Percentiles rank a stretch among this genome's conserved stretches.
Conservation (phyloP, 345 rosid genomes). For the Punica granatum region DNA sequence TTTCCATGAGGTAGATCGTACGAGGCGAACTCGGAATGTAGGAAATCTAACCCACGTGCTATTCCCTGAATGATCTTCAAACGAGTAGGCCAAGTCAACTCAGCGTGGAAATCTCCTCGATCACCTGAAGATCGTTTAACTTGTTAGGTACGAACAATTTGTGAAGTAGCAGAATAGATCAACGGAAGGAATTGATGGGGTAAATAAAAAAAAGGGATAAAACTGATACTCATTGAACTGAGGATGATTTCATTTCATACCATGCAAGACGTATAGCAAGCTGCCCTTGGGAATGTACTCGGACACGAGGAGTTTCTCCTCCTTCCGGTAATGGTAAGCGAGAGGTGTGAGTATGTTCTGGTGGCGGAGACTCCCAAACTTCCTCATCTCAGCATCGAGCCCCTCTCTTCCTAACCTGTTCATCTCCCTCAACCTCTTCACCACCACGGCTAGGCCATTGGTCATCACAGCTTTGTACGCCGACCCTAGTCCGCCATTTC, state of each 20-base stretch:
- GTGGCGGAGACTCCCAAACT: slow-evolving; percentile 54
- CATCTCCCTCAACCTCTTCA: slow-evolving; percentile 82
- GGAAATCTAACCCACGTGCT: slow-evolving; percentile 48
- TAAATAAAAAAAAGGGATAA: no score
- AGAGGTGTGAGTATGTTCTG: slow-evolving; percentile 62
- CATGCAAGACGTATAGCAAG: slow-evolving; percentile 67
- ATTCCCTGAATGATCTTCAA: slow-evolving; percentile 56
- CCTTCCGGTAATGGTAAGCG: slow-evolving; percentile 71
- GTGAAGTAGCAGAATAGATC: background rate
- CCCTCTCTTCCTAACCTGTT: slow-evolving; percentile 42
- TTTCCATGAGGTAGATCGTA: slow-evolving; percentile 75
- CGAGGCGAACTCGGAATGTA: slow-evolving; percentile 47
- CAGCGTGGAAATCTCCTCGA: slow-evolving; percentile 40
- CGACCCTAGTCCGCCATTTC: slow-evolving; percentile 83
- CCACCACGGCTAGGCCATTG: slow-evolving; percentile 68
- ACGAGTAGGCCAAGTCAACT: slow-evolving; percentile 58
- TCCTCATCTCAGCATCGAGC: slow-evolving; percentile 66
- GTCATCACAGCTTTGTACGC: slow-evolving; percentile 78
- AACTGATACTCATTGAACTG: background rate
- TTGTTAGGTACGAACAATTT: background rate
- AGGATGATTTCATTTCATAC: slow-evolving; percentile 28
- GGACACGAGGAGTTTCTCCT: slow-evolving; percentile 81
- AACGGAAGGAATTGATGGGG: background rate
- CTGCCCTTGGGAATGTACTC: slow-evolving; percentile 80
- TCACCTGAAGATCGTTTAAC: slow-evolving; percentile 21